A percentile compares a stretch with the other conserved stretches of the same genome.
Conservation (phyloP, 192 early-diverging fungal species). For the Coemansia sp. region DNA sequence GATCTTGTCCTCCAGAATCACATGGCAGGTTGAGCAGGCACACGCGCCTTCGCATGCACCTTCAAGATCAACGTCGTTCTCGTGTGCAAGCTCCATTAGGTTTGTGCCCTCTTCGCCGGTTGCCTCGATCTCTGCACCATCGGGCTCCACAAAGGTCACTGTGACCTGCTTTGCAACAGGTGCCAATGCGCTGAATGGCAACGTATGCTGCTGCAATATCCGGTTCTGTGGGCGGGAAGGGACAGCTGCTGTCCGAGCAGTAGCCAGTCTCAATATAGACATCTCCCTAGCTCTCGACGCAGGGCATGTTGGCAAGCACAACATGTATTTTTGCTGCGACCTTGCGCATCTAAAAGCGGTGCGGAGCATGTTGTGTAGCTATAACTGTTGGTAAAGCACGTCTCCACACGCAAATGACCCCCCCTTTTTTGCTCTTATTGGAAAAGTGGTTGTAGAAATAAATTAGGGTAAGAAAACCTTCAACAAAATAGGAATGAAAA, state of each 20-base stretch:
- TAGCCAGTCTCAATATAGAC: neutral
- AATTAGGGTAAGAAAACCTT: neutral
- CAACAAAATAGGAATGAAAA: neutral
- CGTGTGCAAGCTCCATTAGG: constrained; percentile 88
- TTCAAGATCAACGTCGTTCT: constrained; percentile 90
- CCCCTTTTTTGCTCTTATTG: neutral
- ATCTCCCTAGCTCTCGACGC: neutral
- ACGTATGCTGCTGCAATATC: neutral
- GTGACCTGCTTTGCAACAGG: constrained; percentile 38
- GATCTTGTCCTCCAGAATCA: constrained; percentile 78
- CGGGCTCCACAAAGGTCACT: constrained; percentile 83
- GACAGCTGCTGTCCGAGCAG: neutral
- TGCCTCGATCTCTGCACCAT: constrained; percentile 76
- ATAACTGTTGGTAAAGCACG: neutral
- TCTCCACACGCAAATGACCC: neutral
- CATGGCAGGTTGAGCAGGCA: constrained; percentile 94
- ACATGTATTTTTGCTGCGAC: neutral
- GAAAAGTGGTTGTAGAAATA: neutral
- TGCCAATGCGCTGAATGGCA: constrained; percentile 23
- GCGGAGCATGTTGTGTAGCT: constrained; percentile 9
- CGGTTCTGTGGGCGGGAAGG: neutral
- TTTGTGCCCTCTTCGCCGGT: constrained; percentile 82
- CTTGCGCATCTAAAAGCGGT: constrained; percentile 6
- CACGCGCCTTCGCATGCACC: constrained; percentile 96
- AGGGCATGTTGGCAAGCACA: neutral